These are phyloP conservation scores for Apiospora sp. DNA, from an alignment of 2,329 filamentous ascomycete genomes.

Conservation along the genomic window DNA sequence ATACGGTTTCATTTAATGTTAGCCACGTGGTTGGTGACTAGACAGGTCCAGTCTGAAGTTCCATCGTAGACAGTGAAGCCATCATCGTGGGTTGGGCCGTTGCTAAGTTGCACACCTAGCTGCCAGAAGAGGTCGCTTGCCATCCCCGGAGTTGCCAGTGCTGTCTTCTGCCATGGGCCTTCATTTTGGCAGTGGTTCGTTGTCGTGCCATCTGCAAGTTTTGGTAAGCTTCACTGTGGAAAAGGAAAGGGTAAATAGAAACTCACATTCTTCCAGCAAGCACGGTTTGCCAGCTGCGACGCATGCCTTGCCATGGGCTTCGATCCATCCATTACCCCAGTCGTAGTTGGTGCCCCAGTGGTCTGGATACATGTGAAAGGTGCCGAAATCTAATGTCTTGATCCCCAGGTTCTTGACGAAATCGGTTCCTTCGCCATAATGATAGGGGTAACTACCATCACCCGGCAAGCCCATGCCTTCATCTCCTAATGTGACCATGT, in stretches of 20 bases:
- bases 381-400: constrained; percentile 58
- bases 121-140: constrained; percentile 44
- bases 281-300: constrained; percentile 49
- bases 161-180: constrained; percentile 40
- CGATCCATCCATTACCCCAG: constrained; percentile 48
- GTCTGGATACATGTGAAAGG: constrained; percentile 56
- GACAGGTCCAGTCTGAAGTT: constrained; percentile 50
- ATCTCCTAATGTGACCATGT: constrained; percentile 71
- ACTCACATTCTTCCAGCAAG: constrained; percentile 51
- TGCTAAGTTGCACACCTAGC: constrained; percentile 45
- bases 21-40: constrained; percentile 54
- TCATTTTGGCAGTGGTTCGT: constrained; percentile 41
- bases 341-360: constrained; percentile 33
- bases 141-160: constrained; percentile 38
- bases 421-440: constrained; percentile 59
- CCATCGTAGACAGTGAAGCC: constrained; percentile 55
- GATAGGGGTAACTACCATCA: constrained; percentile 61
- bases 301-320: constrained; percentile 48
- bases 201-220: constrained; percentile 36
- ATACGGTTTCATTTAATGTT: constrained; percentile 35
- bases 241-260: no score
- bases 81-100: constrained; percentile 51
- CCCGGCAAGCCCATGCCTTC: constrained; percentile 57
- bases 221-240: not conserved
- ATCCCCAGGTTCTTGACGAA: constrained; percentile 60